phyloP scores from a whole-genome alignment of 306 rosid genomes.

The Corylus avellana region DNA sequence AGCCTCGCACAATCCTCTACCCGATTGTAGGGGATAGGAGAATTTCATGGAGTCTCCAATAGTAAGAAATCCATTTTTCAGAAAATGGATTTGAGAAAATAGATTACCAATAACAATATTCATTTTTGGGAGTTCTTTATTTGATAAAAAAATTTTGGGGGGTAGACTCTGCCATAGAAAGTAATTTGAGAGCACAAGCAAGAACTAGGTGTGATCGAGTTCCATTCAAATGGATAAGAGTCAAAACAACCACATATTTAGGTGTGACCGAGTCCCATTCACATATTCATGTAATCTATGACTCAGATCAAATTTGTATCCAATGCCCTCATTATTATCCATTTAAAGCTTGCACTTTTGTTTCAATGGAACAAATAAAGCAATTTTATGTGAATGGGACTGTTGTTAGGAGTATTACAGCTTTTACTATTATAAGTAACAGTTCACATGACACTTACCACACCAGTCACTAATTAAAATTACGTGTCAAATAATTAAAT shows the following conservation, averaged over 20 bases:
- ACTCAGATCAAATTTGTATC: not conserved
- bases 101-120: not conserved
- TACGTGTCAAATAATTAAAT: too few relatives aligned
- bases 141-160: too few relatives aligned
- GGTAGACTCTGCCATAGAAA: not conserved
- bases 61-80: too few relatives aligned
- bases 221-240: not conserved
- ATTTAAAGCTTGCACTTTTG: not conserved
- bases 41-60: too few relatives aligned
- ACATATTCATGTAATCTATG: not conserved
- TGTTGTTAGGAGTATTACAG: too few relatives aligned
- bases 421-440: too few relatives aligned
- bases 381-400: not conserved
- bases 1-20: too few relatives aligned
- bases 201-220: not conserved
- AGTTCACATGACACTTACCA: too few relatives aligned
- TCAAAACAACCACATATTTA: constrained; percentile 10
- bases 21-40: too few relatives aligned
- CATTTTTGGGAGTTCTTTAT: not conserved
- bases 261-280: not conserved
- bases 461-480: too few relatives aligned
- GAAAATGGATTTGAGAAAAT: not conserved
- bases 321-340: not conserved
- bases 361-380: not conserved
- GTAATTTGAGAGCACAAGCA: constrained; percentile 12